phyloP scores from a whole-genome alignment of 2,329 filamentous ascomycete genomes.

The Hypoxylon sp. region DNA sequence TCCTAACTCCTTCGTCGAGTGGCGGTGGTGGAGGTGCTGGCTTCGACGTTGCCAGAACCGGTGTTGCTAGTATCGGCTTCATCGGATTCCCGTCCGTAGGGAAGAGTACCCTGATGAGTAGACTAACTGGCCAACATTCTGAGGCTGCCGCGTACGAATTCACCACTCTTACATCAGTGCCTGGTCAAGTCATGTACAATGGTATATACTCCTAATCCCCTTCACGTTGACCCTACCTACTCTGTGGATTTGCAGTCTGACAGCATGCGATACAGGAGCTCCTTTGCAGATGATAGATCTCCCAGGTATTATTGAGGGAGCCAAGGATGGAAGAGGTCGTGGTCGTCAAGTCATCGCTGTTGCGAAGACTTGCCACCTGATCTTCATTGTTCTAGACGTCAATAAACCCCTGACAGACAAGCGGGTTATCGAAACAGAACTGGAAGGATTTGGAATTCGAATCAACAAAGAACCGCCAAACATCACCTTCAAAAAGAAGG shows the following conservation, averaged over 20 bases:
- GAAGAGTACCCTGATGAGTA: slow-evolving; percentile 97
- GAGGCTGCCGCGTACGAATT: slow-evolving; percentile 98
- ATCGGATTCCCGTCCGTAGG: slow-evolving; percentile 98
- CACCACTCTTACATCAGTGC: slow-evolving; percentile 96
- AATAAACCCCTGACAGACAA: slow-evolving; percentile 99
- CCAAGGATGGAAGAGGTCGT: slow-evolving; percentile 96
- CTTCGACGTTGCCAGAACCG: slow-evolving; percentile 97
- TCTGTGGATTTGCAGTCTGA: slow-evolving; percentile 10
- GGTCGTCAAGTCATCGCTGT: slow-evolving; percentile 98
- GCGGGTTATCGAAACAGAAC: slow-evolving; percentile 89
- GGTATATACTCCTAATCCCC: slow-evolving; percentile 53
- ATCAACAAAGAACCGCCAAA: slow-evolving; percentile 98
- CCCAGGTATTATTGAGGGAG: slow-evolving; percentile 97
- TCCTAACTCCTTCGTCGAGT: slow-evolving; percentile 81
- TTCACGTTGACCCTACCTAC: slow-evolving; percentile 5
- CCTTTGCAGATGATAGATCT: slow-evolving; percentile 98
- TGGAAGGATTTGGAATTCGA: slow-evolving; percentile 96
- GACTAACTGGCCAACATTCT: slow-evolving; percentile 93
- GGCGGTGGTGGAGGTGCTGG: slow-evolving; percentile 87
- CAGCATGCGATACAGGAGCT: slow-evolving; percentile 62
- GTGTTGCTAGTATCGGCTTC: slow-evolving; percentile 96
- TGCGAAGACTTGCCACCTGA: slow-evolving; percentile 97
- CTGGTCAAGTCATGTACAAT: slow-evolving; percentile 95
- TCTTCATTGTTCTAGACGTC: slow-evolving; percentile 98
- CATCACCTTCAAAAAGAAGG: slow-evolving; percentile 99